Evolutionary conservation across 2,329 filamentous ascomycete genomes (phyloP), one percentile per base, ranked within the genome.

Genomic region (Penicillium sp.): DNA sequence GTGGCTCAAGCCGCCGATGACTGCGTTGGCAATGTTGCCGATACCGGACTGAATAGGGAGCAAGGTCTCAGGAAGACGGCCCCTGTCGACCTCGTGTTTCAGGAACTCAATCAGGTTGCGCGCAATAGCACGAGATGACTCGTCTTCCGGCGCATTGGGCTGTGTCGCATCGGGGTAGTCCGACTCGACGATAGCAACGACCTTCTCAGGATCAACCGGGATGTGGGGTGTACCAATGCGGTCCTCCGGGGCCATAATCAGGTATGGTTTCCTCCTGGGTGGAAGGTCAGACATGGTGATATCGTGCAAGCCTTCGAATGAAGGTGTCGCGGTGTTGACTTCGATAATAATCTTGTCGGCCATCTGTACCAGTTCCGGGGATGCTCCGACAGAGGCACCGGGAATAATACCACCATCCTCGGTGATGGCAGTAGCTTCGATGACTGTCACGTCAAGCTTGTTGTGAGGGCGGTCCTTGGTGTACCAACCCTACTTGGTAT

Each of bases 281-380:
- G 91, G 91, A 11, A 92, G 77, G 63, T 94, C 88, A n/a, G 88
- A 90, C 82, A 92, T 88, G 60, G 89, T 91, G 70, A 96, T 95
- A 67, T 96, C 91, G 79, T 96, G 91, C 18, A 96, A 82, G 52
- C 90, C 91, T 71, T 94, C 88, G 67, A 96, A 92, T 45, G 85
- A 90, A 5, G 91, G 91, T 51, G 89, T 83, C 1, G 90, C 79
- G 0, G 91, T 96, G 79, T 96, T 96, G 75, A 96, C 88, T 77
- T 96, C 91, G 68, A 96, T 90, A 68, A 96, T 91, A 74, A 96
- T 81, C 79, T 96, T 96, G 71, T 96, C 90, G 52, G 91, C 90
- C 84, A 95, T 90, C 75, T 96, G 90, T 49, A 96, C 81, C 54
- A 96, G 81, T 72, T 96, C 91, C 4, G 91, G 91, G 3, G 87